Base-by-base conservation (phyloP, 768 basidiomycete species). In the Tulasnella sp. region DNA sequence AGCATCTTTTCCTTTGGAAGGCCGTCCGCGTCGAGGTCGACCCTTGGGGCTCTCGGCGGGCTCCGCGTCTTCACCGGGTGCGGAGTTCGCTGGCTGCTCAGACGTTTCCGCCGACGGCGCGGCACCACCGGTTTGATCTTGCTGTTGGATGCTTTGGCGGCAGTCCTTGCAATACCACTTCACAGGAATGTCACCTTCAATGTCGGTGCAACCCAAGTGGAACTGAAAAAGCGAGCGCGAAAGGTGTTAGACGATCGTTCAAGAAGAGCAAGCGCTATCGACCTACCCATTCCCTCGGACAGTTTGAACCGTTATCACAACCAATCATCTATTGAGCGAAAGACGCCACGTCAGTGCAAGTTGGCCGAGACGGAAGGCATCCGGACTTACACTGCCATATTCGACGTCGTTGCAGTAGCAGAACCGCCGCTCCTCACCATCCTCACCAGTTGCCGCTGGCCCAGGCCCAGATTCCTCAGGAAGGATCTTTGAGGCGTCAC, bases 391-490 rank as follows among this genome's bases (percentile, higher is more conserved):
- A 39, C 39, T 77, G 18, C 78, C 78, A 38, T 79, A 79, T 34
- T 79, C 78, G 36, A 79, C 71, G 46, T 79, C 78, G 44, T 74
- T 74, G 56, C 78, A 79, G 73, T 79, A 79, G 34, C 78, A 79
- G 48, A 79, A 79, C 21, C 40, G 75, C 19, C 78, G 73, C 27
- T 79, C 78, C n/a, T 71, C 68, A n/a, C 71, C 78, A 48, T 79
- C 78, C 44, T 79, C 78, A 9, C 78, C 78, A 79, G 78, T 39
- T 16, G 78, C 68, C 34, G 71, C 71, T 24, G 71, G 71, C 14
- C 77, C 78, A 38, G 78, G 78, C 14, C 62, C 62, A 34, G 62
- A 31, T 18, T 68, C 62, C 62, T 68, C 62, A 19, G 62, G 31
- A 14, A 68, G n/a, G 10, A 6, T 34, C 62, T 27, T 27, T 31